Evolutionary conservation across 116 monocot genomes (phyloP), one percentile per base, ranked within the genome.

Genomic region (Phalaenopsis hybrid): DNA sequence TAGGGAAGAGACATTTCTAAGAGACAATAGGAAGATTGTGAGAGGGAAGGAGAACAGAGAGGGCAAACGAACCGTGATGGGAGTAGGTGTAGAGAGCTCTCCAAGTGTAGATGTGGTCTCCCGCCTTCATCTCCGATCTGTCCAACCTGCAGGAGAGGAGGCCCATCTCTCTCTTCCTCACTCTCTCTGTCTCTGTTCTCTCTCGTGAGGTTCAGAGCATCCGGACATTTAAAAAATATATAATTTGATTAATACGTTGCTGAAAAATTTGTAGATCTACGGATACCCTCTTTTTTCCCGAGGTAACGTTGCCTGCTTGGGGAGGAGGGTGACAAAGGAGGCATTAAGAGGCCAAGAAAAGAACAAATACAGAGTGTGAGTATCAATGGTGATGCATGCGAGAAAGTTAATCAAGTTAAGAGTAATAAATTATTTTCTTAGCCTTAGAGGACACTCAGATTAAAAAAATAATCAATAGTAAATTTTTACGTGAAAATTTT

Each of bases 31-130:
- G 65, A 51, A 44, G 72, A 70, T 4, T n/a, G 15, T 25, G 37
- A 69, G 13, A 46, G 25, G 25, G 43, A 23, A 44, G 51, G 77
- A 51, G 77, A 76, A 28, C 4, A 25, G 28, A 28, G 50, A 15
- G 21, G 50, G 51, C 33, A 46, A 34, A 57, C 4, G 70, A 89
- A 96, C 96, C 96, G 48, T 96, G 96, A 79, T 96, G 96, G 73
- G 94, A 92, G 86, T 96, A 96, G 44, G 96, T 85, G 86, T 92
- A 96, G 75, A 88, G 86, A 15, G 96, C 94, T 74, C 96, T 88
- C 94, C 94, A 96, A 23, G 88, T 92, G 85, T 96, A 96, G 90
- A 96, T 90, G 91, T 96, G 96, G 21, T 96, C 92, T 78, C 96
- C 96, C 4, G 91, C 83, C 57, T 82, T 92, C 82, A 97, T 94